A percentile compares a stretch with the other conserved stretches of the same genome.
phyloP scores from a whole-genome alignment of 1,284 basidiomycete species.

The Trametes pubescens region DNA sequence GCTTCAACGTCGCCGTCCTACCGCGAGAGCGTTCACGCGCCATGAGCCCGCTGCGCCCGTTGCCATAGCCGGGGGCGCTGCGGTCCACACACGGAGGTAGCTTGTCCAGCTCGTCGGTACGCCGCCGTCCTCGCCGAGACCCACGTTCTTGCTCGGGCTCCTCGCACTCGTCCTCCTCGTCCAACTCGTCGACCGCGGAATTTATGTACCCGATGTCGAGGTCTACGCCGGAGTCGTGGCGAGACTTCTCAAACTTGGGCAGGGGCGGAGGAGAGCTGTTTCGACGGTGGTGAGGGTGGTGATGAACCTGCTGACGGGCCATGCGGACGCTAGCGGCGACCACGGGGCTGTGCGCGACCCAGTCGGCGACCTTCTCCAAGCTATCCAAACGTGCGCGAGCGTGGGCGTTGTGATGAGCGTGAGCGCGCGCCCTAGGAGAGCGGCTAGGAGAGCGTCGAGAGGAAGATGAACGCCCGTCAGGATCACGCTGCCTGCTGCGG shows the following conservation, averaged over 20 bases:
- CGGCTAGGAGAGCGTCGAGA: conserved; percentile 40
- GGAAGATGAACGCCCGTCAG: conserved; percentile 40
- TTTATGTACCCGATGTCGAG: conserved; percentile 23
- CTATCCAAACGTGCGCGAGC: conserved; percentile 43
- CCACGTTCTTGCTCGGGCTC: conserved; percentile 9
- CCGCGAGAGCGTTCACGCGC: conserved; percentile 35
- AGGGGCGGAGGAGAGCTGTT: conserved; percentile 40
- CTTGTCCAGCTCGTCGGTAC: conserved; percentile 39
- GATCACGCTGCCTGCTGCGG: conserved; percentile 40
- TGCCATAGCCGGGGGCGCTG: conserved; percentile 40
- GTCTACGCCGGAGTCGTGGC: conserved; percentile 32
- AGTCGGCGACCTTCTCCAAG: conserved; percentile 45
- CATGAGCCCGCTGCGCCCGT: conserved; percentile 40
- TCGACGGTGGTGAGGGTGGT: conserved; percentile 33
- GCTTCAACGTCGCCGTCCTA: conserved; percentile 23
- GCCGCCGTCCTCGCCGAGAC: conserved; percentile 36
- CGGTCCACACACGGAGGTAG: conserved; percentile 20
- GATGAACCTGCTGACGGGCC: conserved; percentile 26
- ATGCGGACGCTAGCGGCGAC: conserved; percentile 30
- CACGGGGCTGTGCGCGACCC: conserved; percentile 45
- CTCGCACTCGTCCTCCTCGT: conserved; percentile 29
- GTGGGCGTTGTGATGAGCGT: conserved; percentile 30
- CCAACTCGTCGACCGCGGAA: conserved; percentile 29
- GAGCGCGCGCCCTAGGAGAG: conserved; percentile 37
- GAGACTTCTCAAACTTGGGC: conserved; percentile 36